A percentile compares a stretch with the other conserved stretches of the same genome.
These are phyloP conservation scores for Capronia coronata DNA, from an alignment of 2,329 filamentous ascomycete species.

Conservation along the genomic window DNA sequence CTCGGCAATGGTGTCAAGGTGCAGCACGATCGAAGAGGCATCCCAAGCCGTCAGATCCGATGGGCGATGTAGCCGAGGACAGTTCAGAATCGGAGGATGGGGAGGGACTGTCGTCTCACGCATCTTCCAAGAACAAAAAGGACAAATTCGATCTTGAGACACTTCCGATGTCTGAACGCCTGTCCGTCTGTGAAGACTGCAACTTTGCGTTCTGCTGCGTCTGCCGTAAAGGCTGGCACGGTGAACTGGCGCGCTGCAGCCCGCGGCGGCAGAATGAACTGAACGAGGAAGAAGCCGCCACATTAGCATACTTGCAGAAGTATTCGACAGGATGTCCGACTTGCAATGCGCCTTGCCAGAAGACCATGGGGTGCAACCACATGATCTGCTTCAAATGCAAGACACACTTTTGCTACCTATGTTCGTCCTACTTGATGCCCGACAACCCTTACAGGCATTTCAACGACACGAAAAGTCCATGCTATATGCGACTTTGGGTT, in stretches of 20 bases:
- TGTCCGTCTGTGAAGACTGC: slow-evolving; percentile 85
- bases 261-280: slow-evolving; percentile 63
- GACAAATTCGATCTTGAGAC: slow-evolving; percentile 36
- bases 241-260: slow-evolving; percentile 66
- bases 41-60: slow-evolving; percentile 62
- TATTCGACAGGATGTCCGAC: slow-evolving; percentile 87
- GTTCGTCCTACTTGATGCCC: slow-evolving; percentile 75
- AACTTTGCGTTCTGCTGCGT: slow-evolving; percentile 77
- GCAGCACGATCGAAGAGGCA: slow-evolving; percentile 71
- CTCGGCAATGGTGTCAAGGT: slow-evolving; percentile 84
- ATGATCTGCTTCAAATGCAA: slow-evolving; percentile 90
- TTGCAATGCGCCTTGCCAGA: slow-evolving; percentile 76
- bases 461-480: slow-evolving; percentile 63
- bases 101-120: slow-evolving; percentile 24
- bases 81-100: slow-evolving; percentile 42
- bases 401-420: slow-evolving; percentile 93
- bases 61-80: slow-evolving; percentile 39
- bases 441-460: slow-evolving; percentile 84
- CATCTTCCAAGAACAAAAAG: slow-evolving; percentile 7
- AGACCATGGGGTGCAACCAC: slow-evolving; percentile 91
- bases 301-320: slow-evolving; percentile 70
- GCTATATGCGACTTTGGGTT: slow-evolving; percentile 86
- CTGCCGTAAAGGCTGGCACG: slow-evolving; percentile 84
- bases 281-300: slow-evolving; percentile 77
- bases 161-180: slow-evolving; percentile 54